phyloP scores from a whole-genome alignment of 139 green algal species.

The Bryopsis sp. region DNA sequence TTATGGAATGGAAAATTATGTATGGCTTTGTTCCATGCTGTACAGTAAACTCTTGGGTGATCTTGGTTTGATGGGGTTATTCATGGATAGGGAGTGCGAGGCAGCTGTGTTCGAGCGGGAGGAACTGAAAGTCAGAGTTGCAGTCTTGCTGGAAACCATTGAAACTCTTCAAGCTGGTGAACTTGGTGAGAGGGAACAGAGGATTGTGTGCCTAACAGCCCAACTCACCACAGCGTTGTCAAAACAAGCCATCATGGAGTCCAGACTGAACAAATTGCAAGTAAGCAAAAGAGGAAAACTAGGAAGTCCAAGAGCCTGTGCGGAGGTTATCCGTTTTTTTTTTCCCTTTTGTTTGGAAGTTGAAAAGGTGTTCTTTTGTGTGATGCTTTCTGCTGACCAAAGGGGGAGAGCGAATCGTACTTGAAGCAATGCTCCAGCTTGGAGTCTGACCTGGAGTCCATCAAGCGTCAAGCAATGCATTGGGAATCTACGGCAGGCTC shows the following conservation, averaged over 20 bases:
- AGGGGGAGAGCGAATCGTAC: background rate
- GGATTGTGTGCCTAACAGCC: slow-evolving; percentile 49
- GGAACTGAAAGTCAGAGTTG: slow-evolving; percentile 35
- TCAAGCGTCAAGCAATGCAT: background rate
- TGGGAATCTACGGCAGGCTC: background rate
- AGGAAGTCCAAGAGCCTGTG: background rate
- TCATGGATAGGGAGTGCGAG: slow-evolving; percentile 27
- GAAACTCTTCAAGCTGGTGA: slow-evolving; percentile 57
- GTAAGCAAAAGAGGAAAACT: background rate
- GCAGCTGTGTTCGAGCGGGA: slow-evolving; percentile 28
- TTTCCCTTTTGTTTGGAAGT: too few species aligned
- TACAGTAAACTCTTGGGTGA: too few species aligned
- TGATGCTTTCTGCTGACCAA: background rate
- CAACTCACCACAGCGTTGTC: slow-evolving; percentile 37
- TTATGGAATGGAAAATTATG: too few species aligned
- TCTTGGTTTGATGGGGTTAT: too few species aligned
- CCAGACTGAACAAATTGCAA: background rate
- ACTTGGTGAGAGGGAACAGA: slow-evolving; percentile 33
- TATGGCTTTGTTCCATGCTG: too few species aligned
- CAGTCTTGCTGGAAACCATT: slow-evolving; percentile 58
- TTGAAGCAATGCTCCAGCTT: background rate
- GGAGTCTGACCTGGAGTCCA: background rate
- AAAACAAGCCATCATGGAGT: background rate
- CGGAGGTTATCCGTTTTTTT: too few species aligned
- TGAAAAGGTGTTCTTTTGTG: too few species aligned